Conservation (phyloP, 768 basidiomycete species). For the Chalciporus chontae region DNA sequence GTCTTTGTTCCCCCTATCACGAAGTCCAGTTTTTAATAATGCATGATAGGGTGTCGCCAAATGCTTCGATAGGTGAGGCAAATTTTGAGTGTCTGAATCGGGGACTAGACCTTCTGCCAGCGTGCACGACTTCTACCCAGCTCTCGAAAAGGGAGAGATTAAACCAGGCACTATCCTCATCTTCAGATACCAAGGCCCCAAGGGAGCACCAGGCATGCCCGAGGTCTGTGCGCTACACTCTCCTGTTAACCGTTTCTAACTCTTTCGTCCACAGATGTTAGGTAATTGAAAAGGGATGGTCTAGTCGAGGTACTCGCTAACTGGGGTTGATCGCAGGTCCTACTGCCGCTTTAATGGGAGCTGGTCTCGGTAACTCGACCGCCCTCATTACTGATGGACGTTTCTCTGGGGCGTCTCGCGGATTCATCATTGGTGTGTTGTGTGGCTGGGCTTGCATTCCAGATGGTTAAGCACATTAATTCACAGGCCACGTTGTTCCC, state of each 20-base stretch:
- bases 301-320: neutral
- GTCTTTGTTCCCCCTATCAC: constrained; percentile 6
- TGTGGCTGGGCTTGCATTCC: constrained; percentile 16
- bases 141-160: constrained; percentile 71
- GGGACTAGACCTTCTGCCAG: constrained; percentile 31
- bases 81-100: neutral
- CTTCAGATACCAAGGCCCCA: constrained; percentile 87
- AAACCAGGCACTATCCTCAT: constrained; percentile 73
- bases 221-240: constrained; percentile 42
- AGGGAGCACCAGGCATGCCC: constrained; percentile 91
- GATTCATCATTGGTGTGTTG: constrained; percentile 53
- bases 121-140: constrained; percentile 67
- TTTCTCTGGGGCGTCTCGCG: constrained; percentile 79
- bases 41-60: constrained; percentile 59
- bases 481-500: constrained; percentile 56
- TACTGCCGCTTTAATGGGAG: constrained; percentile 81
- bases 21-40: neutral
- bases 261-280: constrained; percentile 37
- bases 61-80: constrained; percentile 65
- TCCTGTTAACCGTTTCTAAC: constrained; percentile 2
- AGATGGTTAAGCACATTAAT: constrained; percentile 34
- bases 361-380: constrained; percentile 73
- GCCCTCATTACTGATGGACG: constrained; percentile 87
- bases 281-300: constrained; percentile 25
- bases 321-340: constrained; percentile 44